These are phyloP conservation scores for Meyerozyma carpophila DNA, from an alignment of 1,139 yeast genomes.

Conservation along the genomic window DNA sequence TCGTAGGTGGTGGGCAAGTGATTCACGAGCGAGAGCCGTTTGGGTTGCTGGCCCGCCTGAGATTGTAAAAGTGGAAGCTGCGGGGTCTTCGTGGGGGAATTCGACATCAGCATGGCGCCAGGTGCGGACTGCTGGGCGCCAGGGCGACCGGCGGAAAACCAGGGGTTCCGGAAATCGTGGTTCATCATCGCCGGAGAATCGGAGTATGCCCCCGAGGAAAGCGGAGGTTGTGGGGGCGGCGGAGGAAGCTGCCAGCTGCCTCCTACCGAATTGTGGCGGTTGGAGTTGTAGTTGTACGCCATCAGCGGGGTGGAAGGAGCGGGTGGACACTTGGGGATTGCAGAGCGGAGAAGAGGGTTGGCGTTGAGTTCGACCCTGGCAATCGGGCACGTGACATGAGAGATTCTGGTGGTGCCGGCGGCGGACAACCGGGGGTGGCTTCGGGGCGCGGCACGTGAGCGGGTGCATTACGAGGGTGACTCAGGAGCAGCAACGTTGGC, in stretches of 20 bases:
- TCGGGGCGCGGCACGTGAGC: not conserved
- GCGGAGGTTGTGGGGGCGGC: constrained; percentile 12
- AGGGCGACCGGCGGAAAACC: constrained; percentile 29
- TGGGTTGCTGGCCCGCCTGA: constrained; percentile 33
- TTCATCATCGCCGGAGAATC: constrained; percentile 3
- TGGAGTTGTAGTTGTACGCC: constrained; percentile 22
- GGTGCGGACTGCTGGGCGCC: constrained; percentile 3
- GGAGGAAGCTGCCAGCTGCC: constrained; percentile 39
- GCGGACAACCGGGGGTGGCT: not conserved
- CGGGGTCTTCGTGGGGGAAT: constrained; percentile 27
- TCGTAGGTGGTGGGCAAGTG: constrained; percentile 52
- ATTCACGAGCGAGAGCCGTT: constrained; percentile 37
- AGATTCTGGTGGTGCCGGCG: not conserved
- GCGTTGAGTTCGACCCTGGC: not conserved
- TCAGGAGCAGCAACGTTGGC: no score
- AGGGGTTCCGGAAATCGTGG: constrained; percentile 35
- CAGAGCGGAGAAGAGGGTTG: not conserved
- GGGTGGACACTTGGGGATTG: not conserved
- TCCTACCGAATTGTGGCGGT: constrained; percentile 38
- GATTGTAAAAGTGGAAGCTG: constrained; percentile 20
- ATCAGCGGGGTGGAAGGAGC: constrained; percentile 3
- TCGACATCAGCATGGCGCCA: constrained; percentile 11
- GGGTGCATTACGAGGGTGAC: no score
- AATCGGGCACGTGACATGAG: not conserved
- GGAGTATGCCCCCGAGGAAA: not conserved